These are phyloP conservation scores for Pichia rugopelliculosa DNA, from an alignment of 805 yeast genomes.

Conservation along the genomic window DNA sequence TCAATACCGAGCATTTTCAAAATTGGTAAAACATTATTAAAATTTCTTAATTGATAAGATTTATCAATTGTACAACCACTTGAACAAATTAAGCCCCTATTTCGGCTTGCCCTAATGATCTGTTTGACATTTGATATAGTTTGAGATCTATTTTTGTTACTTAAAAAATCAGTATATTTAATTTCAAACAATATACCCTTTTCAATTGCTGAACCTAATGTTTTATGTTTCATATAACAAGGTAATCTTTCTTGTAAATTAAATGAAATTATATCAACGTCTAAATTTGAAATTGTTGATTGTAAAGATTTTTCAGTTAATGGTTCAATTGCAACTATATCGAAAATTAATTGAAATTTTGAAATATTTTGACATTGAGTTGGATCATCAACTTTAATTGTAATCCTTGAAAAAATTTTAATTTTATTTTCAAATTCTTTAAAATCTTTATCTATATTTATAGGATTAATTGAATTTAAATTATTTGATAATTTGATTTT, in stretches of 20 bases:
- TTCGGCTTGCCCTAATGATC: slow-evolving; percentile 72
- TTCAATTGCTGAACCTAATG: slow-evolving; percentile 73
- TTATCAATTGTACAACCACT: slow-evolving; percentile 61
- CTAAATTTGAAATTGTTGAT: slow-evolving; percentile 65
- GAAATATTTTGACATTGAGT: slow-evolving; percentile 61
- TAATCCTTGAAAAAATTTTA: slow-evolving; percentile 58
- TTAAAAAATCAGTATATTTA: slow-evolving; percentile 51
- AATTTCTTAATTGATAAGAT: slow-evolving; percentile 46
- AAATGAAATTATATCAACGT: slow-evolving; percentile 74
- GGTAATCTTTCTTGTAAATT: slow-evolving; percentile 61
- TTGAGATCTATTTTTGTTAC: slow-evolving; percentile 38
- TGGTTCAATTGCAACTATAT: slow-evolving; percentile 78
- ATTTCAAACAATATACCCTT: slow-evolving; percentile 82
- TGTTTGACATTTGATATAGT: slow-evolving; percentile 67
- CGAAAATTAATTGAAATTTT: slow-evolving; percentile 44
- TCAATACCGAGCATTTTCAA: slow-evolving; percentile 66
- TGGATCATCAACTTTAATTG: slow-evolving; percentile 70
- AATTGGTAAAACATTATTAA: slow-evolving; percentile 61
- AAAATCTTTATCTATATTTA: slow-evolving; percentile 27
- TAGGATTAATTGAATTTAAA: slow-evolving; percentile 35
- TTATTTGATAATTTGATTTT: slow-evolving; percentile 48
- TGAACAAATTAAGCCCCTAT: slow-evolving; percentile 69
- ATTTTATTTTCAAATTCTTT: slow-evolving; percentile 33
- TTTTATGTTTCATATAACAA: slow-evolving; percentile 73
- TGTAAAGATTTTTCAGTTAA: slow-evolving; percentile 70